Evolutionary conservation across 371 early-diverging fungal species (phyloP), one percentile per base, ranked within the genome.

Genomic region (Chytridiales sp.): DNA sequence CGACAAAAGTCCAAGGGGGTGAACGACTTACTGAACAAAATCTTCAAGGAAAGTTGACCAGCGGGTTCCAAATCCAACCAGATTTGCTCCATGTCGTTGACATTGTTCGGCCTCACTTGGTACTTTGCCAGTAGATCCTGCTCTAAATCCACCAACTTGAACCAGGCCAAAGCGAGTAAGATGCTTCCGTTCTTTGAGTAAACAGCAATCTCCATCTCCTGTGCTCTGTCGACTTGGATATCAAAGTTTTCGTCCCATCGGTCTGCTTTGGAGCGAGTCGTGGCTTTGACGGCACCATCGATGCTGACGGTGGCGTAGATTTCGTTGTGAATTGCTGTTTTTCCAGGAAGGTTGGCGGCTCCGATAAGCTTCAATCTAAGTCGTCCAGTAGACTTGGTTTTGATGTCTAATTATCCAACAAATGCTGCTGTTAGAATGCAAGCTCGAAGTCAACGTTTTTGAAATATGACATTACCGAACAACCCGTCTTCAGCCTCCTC

Each of bases 41-140:
- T 29, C 41, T 64, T 53, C 9, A 72, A 24, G 26, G 66, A 46
- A n/a, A 81, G 30, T 62, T 79, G 78, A 29, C 81, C 81, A 24
- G 69, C 67, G 0, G 79, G 81, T 56, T 79, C 81, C 67, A 81
- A 58, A 54, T 81, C 79, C 26, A 77, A 55, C 73, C 72, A 72
- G 1, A 56, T 67, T 62, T 79, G 78, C n/a, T 65, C 65, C 30
- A 70, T 67, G n/a, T 70, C 74, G 26, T 40, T 57, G 60, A 50
- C 27, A 48, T 67, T 67, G 22, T 40, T 34, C 13, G 42, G 54
- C 11, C 4, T 39, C n/a, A n/a, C n/a, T n/a, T n/a, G n/a, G 49
- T 69, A 56, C 36, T 69, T 61, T 35, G 42, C 48, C 59, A 59
- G 56, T 31, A 76, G 29, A 36, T 77, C 72, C 11, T 76, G 77